Evolutionary conservation across 2,329 filamentous ascomycete genomes (phyloP).

Genomic region (Trichoderma oligosporum): DNA sequence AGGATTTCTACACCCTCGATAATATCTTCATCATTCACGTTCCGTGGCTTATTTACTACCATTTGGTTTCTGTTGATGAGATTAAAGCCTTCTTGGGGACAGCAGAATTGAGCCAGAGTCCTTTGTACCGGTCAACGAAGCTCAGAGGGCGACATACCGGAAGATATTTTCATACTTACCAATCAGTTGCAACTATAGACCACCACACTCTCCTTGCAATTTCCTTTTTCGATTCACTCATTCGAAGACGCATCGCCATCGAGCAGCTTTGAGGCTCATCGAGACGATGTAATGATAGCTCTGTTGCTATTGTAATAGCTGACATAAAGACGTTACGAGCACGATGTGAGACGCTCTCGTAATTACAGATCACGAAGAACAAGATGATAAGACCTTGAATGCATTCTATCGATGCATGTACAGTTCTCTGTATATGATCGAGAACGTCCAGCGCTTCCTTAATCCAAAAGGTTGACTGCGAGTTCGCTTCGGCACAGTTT

Average conservation of each 20-base stretch:
- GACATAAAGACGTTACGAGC: slow-evolving; percentile 32
- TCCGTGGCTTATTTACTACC: slow-evolving; percentile 37
- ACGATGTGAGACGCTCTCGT: slow-evolving; percentile 36
- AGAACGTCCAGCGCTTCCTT: slow-evolving; percentile 36
- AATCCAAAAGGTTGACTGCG: slow-evolving; percentile 33
- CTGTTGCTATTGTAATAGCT: slow-evolving; percentile 31
- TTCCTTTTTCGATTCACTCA: slow-evolving; percentile 31
- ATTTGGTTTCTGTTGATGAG: slow-evolving; percentile 39
- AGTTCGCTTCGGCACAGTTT: slow-evolving; percentile 28
- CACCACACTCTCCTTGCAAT: slow-evolving; percentile 43
- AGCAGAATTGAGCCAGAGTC: slow-evolving; percentile 37
- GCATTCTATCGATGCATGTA: slow-evolving; percentile 32
- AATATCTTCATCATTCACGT: slow-evolving; percentile 39
- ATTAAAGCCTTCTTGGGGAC: slow-evolving; percentile 36
- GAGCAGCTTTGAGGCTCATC: slow-evolving; percentile 32
- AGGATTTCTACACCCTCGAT: slow-evolving; percentile 29
- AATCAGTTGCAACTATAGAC: slow-evolving; percentile 41
- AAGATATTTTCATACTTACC: slow-evolving; percentile 27
- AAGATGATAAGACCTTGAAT: slow-evolving; percentile 39
- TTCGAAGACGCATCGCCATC: slow-evolving; percentile 24
- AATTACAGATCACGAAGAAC: slow-evolving; percentile 37
- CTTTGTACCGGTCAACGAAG: slow-evolving; percentile 23
- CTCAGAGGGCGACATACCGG: neutral
- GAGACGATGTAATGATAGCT: slow-evolving; percentile 38
- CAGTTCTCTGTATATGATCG: slow-evolving; percentile 32